Conservation (phyloP, 2,329 filamentous ascomycete genomes). For the Cladophialophora carrionii region DNA sequence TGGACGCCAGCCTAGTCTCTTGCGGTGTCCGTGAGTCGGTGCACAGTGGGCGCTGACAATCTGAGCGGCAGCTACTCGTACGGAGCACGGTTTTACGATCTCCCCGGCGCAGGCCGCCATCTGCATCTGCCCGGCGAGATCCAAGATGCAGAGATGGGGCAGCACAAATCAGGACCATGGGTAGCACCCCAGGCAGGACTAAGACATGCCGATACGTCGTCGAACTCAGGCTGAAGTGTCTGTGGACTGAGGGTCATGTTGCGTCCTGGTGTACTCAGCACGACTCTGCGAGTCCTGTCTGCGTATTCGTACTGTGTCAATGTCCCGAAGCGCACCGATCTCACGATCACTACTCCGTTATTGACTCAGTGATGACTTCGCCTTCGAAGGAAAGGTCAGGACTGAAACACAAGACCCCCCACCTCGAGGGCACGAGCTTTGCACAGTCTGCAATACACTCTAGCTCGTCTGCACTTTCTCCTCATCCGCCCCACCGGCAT, state of each 20-base stretch:
- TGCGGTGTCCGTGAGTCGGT: not conserved
- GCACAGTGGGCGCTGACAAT: not conserved
- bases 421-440: no score
- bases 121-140: conserved; percentile 20
- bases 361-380: no score
- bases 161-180: not conserved
- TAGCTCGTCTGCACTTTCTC: not conserved
- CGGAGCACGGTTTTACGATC: conserved; percentile 3
- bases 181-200: not conserved
- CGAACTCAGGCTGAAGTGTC: not conserved
- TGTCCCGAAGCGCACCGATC: no score
- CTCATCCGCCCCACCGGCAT: not conserved
- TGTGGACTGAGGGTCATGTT: not conserved
- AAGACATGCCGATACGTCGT: not conserved
- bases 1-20: not conserved
- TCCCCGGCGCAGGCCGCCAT: conserved; percentile 18
- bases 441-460: no score
- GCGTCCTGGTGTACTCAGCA: no score
- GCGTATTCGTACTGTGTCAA: no score
- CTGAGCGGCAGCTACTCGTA: not conserved
- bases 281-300: no score
- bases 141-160: conserved; percentile 9
- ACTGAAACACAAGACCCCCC: no score
- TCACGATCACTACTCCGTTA: no score
- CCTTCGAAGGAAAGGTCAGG: no score